Percentiles rank a stretch among this genome's conserved stretches.
Evolutionary conservation across 2,329 filamentous ascomycete genomes (phyloP).

Genomic region (Blastomyces silverae): DNA sequence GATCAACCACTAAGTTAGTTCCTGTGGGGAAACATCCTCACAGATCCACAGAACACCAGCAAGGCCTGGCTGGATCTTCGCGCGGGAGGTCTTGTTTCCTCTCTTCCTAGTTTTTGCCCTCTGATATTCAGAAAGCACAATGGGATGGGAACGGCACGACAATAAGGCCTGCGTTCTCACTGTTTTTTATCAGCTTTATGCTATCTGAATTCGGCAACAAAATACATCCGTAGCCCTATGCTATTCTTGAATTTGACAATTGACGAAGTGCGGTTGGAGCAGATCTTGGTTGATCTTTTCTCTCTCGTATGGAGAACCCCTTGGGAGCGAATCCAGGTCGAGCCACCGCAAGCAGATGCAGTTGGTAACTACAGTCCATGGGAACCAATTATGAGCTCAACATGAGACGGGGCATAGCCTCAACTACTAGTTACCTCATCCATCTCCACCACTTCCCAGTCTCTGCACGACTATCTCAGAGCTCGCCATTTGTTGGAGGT

Average conservation of each 20-base stretch:
- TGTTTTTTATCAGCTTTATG: not conserved
- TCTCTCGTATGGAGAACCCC: not conserved
- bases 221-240: not conserved
- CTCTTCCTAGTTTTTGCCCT: not conserved
- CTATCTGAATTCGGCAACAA: not conserved
- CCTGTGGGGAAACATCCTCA: not conserved
- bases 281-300: not conserved
- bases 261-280: not conserved
- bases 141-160: not conserved
- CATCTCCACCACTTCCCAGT: not conserved
- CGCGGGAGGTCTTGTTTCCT: not conserved
- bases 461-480: not conserved
- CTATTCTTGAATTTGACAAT: not conserved
- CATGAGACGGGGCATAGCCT: not conserved
- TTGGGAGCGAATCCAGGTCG: too few species aligned
- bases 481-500: not conserved
- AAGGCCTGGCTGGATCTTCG: not conserved
- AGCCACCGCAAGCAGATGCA: not conserved
- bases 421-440: not conserved
- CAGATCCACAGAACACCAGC: not conserved
- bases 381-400: not conserved
- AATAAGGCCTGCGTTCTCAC: not conserved
- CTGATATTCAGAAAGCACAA: not conserved
- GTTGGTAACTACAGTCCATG: not conserved
- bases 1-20: not conserved